phyloP scores from a whole-genome alignment of 192 early-diverging fungal genomes.

The Funneliformis geosporum region DNA sequence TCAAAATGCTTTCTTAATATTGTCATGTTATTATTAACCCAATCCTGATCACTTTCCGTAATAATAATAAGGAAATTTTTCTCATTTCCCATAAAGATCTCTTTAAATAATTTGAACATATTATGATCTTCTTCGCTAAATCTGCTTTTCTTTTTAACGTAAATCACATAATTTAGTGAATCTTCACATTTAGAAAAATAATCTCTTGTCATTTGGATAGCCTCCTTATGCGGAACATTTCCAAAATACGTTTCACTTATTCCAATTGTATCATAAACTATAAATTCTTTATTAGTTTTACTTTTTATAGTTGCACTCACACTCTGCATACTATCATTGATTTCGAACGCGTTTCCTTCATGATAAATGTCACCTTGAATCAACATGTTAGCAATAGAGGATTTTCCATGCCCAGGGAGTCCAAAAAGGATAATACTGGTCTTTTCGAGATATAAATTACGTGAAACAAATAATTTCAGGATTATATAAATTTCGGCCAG shows the following conservation, averaged over 20 bases:
- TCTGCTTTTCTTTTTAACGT: constrained; percentile 27
- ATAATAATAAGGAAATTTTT: constrained; percentile 33
- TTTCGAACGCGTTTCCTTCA: no score
- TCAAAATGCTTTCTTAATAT: no score
- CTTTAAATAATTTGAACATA: constrained; percentile 31
- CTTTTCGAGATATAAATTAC: no score
- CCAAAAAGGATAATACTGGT: constrained; percentile 25
- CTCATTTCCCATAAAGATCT: constrained; percentile 25
- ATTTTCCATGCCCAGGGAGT: constrained; percentile 32
- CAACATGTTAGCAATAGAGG: constrained; percentile 33
- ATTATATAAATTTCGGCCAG: no score
- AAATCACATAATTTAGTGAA: constrained; percentile 16
- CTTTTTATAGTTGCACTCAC: no score
- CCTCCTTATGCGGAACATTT: background rate
- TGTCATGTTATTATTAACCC: no score
- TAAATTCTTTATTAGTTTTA: constrained; percentile 17
- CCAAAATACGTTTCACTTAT: constrained; percentile 16
- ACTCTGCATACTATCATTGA: background rate
- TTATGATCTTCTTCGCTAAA: constrained; percentile 25
- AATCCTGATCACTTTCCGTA: constrained; percentile 23
- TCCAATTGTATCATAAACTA: constrained; percentile 31
- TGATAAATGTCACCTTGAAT: constrained; percentile 27
- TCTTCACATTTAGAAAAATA: background rate
- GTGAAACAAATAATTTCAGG: no score
- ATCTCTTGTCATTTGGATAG: background rate